A percentile compares a stretch with the other conserved stretches of the same genome.
Evolutionary conservation across 306 rosid species (phyloP).

Genomic region (Gynostemma pentaphyllum): DNA sequence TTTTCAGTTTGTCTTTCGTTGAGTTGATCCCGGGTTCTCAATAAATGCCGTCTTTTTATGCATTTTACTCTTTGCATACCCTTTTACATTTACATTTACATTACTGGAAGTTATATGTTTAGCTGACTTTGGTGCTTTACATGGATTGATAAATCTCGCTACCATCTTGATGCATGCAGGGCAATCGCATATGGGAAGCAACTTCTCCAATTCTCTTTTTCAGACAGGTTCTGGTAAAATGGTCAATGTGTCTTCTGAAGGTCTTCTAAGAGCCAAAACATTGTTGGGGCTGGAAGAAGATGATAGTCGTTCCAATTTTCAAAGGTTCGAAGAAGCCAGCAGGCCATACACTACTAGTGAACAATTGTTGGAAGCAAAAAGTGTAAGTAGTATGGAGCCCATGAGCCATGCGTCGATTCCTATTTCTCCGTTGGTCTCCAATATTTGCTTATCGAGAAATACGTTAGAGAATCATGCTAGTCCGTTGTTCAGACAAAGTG

Average conservation of each 20-base stretch:
- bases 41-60: background rate
- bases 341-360: slow-evolving; percentile 6
- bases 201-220: slow-evolving; percentile 55
- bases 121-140: background rate
- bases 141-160: background rate
- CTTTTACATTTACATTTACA: background rate
- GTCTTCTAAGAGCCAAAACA: slow-evolving; percentile 57
- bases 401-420: slow-evolving; percentile 12
- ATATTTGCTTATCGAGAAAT: slow-evolving; percentile 14
- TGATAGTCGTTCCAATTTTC: slow-evolving; percentile 15
- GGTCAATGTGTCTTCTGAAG: slow-evolving; percentile 54
- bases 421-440: slow-evolving; percentile 15
- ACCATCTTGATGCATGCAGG: slow-evolving; percentile 23
- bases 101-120: background rate
- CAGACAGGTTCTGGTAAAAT: slow-evolving; percentile 66
- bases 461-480: slow-evolving; percentile 17
- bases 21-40: background rate
- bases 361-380: slow-evolving; percentile 13
- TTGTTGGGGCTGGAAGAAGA: slow-evolving; percentile 43
- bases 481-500: slow-evolving; percentile 13
- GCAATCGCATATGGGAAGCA: slow-evolving; percentile 23
- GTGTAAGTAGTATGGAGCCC: slow-evolving; percentile 10
- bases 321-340: slow-evolving; percentile 16
- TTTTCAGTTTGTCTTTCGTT: no score
- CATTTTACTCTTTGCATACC: background rate